Base-by-base conservation (phyloP, 192 early-diverging fungal species). In the Podila minutissima region DNA sequence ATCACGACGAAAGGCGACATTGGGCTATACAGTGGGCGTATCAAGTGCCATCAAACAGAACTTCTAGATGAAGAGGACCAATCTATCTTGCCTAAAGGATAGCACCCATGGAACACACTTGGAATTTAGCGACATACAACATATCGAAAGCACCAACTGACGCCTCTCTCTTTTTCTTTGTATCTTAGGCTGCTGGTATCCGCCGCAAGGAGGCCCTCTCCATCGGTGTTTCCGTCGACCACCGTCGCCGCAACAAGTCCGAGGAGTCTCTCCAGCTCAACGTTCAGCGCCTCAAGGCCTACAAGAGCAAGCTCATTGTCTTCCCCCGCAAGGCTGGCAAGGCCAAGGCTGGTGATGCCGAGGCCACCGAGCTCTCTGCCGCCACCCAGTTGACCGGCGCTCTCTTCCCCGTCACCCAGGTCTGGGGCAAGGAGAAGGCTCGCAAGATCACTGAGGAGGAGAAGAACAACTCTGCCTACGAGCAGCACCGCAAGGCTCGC, bases 191-290 rank as follows among this genome's bases (percentile, higher is more conserved):
- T 71, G 97, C 96, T 72, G 96, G 96, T 73, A 87, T 99, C 85
- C 84, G 91, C 75, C 90, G 93, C 88, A 97, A 97, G 91, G 91
- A 95, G 85, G 98, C 98, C 74, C 91, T 88, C 72, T 91, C 94
- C 77, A 93, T 99, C 81, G 98, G 98, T 82, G 95, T 99, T 83
- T 88, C 97, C 62, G 95, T 99, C 67, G 97, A 99, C 89, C 93
- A 95, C 90, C 96, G 97, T 72, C 92, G 97, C 77, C 93, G 93
- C 88, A 97, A 97, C 94, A 91, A 95, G 84, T 96, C 95, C 69
- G 91, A 93, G 82, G 97, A 99, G 87, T 93, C 95, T n/a, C 91
- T 99, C 61, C 84, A 93, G 69, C 86, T 94, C 70, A 99, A 98
- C 86, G 96, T 95, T 60, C 92, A 92, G 88, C 95, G 97, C 84